A percentile compares a stretch with the other conserved stretches of the same genome.
phyloP scores from a whole-genome alignment of 2,329 filamentous ascomycete genomes.

The Capronia epimyces region DNA sequence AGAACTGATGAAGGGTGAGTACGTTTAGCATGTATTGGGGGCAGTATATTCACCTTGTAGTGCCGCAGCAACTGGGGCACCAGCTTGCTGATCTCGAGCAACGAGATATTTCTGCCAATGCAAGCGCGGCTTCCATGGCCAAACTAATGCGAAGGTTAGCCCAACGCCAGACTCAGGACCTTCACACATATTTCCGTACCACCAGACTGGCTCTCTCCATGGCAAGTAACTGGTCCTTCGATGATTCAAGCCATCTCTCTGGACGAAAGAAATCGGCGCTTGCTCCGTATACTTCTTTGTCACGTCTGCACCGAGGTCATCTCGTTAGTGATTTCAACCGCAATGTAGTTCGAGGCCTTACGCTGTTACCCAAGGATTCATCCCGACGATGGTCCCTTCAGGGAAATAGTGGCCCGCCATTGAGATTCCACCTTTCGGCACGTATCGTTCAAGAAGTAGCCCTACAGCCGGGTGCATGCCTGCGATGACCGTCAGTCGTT shows the following conservation, averaged over 20 bases:
- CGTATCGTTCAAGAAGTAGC: constrained; percentile 28
- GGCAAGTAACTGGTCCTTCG: constrained; percentile 38
- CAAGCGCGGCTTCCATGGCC: constrained; percentile 40
- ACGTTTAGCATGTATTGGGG: not conserved
- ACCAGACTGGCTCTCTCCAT: constrained; percentile 41
- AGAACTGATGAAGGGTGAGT: not conserved
- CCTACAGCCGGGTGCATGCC: constrained; percentile 29
- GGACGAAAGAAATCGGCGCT: constrained; percentile 63
- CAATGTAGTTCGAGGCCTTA: not conserved
- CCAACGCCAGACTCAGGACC: not conserved
- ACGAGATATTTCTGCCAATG: constrained; percentile 19
- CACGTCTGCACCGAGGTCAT: constrained; percentile 4
- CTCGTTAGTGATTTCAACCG: not conserved
- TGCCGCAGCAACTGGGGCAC: constrained; percentile 19
- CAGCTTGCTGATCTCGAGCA: constrained; percentile 19
- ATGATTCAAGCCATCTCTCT: constrained; percentile 62
- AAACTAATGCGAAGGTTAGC: constrained; percentile 33
- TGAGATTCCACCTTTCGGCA: constrained; percentile 23
- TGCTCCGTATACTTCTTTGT: constrained; percentile 36
- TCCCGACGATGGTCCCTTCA: constrained; percentile 22
- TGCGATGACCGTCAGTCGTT: constrained; percentile 2
- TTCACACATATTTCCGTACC: not conserved
- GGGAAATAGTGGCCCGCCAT: constrained; percentile 21
- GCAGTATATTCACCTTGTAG: constrained; percentile 2
- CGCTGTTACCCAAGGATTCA: constrained; percentile 23